These are phyloP conservation scores for Achaetomium macrosporum DNA, from an alignment of 2,329 filamentous ascomycete genomes.

Conservation along the genomic window DNA sequence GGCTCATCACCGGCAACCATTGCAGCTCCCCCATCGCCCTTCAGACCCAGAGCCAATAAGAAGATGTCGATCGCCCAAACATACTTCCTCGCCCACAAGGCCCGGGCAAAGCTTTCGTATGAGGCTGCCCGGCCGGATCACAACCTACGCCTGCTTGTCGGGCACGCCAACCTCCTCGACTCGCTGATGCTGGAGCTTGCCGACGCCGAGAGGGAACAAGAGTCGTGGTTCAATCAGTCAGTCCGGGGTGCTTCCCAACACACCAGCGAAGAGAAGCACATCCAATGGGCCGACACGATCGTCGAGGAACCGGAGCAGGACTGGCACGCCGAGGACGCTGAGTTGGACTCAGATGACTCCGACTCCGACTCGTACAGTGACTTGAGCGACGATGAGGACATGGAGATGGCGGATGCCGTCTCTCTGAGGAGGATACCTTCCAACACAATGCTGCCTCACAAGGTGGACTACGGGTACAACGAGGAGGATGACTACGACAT, in stretches of 20 bases:
- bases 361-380: conserved; percentile 56
- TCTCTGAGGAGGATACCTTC: conserved; percentile 43
- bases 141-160: conserved; percentile 90
- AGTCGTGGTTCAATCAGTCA: conserved; percentile 96
- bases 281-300: conserved; percentile 82
- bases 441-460: conserved; percentile 22
- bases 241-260: conserved; percentile 64
- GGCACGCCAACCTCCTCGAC: conserved; percentile 97
- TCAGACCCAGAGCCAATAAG: conserved; percentile 58
- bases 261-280: conserved; percentile 59
- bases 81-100: conserved; percentile 96
- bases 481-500: conserved; percentile 9
- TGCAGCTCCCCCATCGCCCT: conserved; percentile 36
- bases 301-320: conserved; percentile 69
- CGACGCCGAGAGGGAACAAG: conserved; percentile 91
- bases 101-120: conserved; percentile 87
- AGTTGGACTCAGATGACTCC: conserved; percentile 50
- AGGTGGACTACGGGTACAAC: conserved; percentile 32
- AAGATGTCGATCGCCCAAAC: conserved; percentile 94
- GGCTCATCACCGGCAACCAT: conserved; percentile 16
- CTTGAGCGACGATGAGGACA: conserved; percentile 51
- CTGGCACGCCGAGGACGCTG: conserved; percentile 60
- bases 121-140: conserved; percentile 90
- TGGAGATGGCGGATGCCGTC: conserved; percentile 48
- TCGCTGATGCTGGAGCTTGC: conserved; percentile 83